These are phyloP conservation scores for Scutellaria barbata DNA, from an alignment of 257 asterid species.

Conservation along the genomic window DNA sequence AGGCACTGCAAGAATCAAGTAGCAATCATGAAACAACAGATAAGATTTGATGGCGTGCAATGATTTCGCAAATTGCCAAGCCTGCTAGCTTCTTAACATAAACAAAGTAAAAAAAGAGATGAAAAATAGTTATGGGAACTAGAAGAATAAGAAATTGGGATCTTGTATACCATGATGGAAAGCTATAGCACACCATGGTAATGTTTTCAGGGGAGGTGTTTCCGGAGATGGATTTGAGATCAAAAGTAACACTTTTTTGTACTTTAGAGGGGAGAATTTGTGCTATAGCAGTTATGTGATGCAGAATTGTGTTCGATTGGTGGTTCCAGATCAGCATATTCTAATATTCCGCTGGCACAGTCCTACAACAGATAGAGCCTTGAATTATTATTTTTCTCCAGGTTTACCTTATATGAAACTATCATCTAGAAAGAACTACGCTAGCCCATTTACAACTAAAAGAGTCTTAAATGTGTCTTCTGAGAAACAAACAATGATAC, in stretches of 20 bases:
- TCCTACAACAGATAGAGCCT: constrained; percentile 15
- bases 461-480: neutral
- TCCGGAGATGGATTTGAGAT: constrained; percentile 3
- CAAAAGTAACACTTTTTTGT: neutral
- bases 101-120: too few species aligned
- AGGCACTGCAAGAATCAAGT: constrained; percentile 77
- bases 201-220: neutral
- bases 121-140: constrained; percentile 5
- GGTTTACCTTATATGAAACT: neutral
- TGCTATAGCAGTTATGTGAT: constrained; percentile 17
- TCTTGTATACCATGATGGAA: constrained; percentile 15
- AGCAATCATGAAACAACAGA: constrained; percentile 36
- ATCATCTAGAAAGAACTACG: neutral
- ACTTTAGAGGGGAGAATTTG: constrained; percentile 6
- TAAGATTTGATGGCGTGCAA: constrained; percentile 22
- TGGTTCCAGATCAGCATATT: neutral
- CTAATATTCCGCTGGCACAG: neutral
- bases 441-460: neutral
- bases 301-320: neutral
- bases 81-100: constrained; percentile 26
- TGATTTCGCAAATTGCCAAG: constrained; percentile 3
- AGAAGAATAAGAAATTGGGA: constrained; percentile 8
- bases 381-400: neutral
- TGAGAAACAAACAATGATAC: neutral
- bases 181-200: constrained; percentile 7